Conservation (phyloP, 805 yeast species). For the Pichia manshurica region DNA sequence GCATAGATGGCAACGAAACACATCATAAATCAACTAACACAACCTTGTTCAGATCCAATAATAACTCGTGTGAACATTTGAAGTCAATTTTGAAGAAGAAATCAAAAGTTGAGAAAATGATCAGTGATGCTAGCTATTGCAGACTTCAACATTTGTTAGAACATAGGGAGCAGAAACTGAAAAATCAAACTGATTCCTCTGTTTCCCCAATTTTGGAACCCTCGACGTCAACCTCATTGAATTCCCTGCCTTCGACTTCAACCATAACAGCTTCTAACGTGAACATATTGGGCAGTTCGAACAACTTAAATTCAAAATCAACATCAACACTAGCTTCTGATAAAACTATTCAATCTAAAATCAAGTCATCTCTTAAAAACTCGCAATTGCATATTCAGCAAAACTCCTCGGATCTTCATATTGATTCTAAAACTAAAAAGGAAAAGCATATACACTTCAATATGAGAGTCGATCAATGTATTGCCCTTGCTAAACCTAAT, state of each 20-base stretch:
- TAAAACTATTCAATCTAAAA: conserved; percentile 3
- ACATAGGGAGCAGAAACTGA: conserved; percentile 26
- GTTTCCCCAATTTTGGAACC: conserved; percentile 29
- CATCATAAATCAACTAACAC: not conserved
- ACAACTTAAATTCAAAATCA: conserved; percentile 9
- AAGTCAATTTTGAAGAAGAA: conserved; percentile 88
- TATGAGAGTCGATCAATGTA: conserved; percentile 91
- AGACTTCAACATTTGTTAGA: conserved; percentile 29
- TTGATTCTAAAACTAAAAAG: conserved; percentile 22
- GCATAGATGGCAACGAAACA: not conserved
- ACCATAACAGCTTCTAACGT: not conserved
- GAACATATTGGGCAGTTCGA: not conserved
- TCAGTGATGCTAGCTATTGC: conserved; percentile 45
- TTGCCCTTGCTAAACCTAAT: conserved; percentile 49
- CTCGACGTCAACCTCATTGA: not conserved
- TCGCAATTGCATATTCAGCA: conserved; percentile 11
- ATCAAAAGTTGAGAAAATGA: conserved; percentile 75
- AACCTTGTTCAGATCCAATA: not conserved
- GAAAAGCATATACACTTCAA: conserved; percentile 85
- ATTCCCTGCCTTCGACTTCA: conserved; percentile 1
- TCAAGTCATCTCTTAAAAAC: conserved; percentile 15
- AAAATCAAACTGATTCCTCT: conserved; percentile 19
- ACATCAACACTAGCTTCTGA: conserved; percentile 7
- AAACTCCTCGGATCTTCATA: conserved; percentile 2
- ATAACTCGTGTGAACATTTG: conserved; percentile 31